Evolutionary conservation across 1,139 yeast genomes (phyloP).

Genomic region (Candida albicans): DNA sequence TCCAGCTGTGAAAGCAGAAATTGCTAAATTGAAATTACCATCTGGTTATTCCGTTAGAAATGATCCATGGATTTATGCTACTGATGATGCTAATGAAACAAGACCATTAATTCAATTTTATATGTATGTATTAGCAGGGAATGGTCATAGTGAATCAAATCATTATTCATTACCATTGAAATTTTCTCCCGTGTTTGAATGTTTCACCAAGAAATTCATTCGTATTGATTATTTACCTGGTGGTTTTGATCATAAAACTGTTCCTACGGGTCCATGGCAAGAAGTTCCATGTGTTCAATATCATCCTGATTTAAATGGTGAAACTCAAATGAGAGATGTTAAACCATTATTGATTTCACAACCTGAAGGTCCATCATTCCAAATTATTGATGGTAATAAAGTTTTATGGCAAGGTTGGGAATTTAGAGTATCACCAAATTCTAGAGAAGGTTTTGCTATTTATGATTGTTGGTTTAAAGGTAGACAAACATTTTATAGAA

Average conservation of each 20-base stretch:
- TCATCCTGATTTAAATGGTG: slow-evolving; percentile 73
- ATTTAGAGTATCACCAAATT: slow-evolving; percentile 71
- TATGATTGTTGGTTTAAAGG: slow-evolving; percentile 81
- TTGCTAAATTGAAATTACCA: slow-evolving; percentile 64
- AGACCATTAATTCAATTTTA: slow-evolving; percentile 72
- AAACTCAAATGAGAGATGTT: slow-evolving; percentile 52
- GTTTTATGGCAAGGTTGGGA: slow-evolving; percentile 91
- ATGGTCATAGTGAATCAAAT: slow-evolving; percentile 75
- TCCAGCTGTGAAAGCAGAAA: slow-evolving; percentile 61
- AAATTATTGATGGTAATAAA: slow-evolving; percentile 55
- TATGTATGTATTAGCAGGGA: slow-evolving; percentile 71
- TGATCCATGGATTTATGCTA: slow-evolving; percentile 92
- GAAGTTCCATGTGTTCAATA: slow-evolving; percentile 64
- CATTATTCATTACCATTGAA: slow-evolving; percentile 83
- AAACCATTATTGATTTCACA: slow-evolving; percentile 77
- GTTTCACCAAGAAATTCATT: slow-evolving; percentile 60
- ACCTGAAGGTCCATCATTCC: slow-evolving; percentile 85
- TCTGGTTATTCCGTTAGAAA: slow-evolving; percentile 55
- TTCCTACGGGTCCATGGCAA: slow-evolving; percentile 63
- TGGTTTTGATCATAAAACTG: slow-evolving; percentile 63
- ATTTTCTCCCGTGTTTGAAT: slow-evolving; percentile 80
- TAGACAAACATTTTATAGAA: slow-evolving; percentile 75
- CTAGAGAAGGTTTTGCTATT: slow-evolving; percentile 82
- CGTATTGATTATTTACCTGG: slow-evolving; percentile 80
- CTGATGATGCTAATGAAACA: slow-evolving; percentile 59